Evolutionary conservation across 805 yeast species (phyloP).

Genomic region (Priceomyces carsonii): DNA sequence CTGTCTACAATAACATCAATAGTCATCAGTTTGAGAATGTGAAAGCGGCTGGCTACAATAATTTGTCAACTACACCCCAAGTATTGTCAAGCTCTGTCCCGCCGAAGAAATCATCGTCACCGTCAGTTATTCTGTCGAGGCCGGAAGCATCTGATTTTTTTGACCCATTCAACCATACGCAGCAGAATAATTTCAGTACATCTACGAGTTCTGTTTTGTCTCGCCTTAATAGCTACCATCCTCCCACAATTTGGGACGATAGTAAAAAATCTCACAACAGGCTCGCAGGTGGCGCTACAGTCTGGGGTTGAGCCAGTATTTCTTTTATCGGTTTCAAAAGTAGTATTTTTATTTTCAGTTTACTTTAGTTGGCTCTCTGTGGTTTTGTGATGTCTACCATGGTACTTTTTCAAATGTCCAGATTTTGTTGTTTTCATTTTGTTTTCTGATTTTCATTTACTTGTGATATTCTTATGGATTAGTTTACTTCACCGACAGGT

Average conservation of each 20-base stretch:
- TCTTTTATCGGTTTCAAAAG: background rate
- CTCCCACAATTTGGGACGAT: slow-evolving; percentile 27
- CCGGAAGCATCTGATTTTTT: slow-evolving; percentile 13
- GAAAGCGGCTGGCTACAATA: no score
- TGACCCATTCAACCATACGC: slow-evolving; percentile 12
- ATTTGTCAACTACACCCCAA: no score
- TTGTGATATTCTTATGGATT: no score
- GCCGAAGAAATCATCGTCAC: no score
- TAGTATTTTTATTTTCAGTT: background rate
- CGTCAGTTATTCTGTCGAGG: no score
- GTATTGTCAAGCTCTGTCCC: no score
- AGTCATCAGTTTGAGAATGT: no score
- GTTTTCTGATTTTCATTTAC: background rate
- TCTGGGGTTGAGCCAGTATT: slow-evolving; percentile 26
- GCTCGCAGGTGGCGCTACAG: slow-evolving; percentile 23
- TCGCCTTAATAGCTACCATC: background rate
- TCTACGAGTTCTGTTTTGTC: slow-evolving; percentile 5
- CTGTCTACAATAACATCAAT: no score
- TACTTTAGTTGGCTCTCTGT: background rate
- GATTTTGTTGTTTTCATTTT: background rate
- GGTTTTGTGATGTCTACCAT: background rate
- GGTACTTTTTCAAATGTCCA: background rate
- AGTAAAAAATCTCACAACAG: slow-evolving; percentile 1
- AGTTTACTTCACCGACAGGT: no score
- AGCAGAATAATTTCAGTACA: slow-evolving; percentile 3